phyloP scores from a whole-genome alignment of 2,329 filamentous ascomycete species.

The Xylaria sp. region DNA sequence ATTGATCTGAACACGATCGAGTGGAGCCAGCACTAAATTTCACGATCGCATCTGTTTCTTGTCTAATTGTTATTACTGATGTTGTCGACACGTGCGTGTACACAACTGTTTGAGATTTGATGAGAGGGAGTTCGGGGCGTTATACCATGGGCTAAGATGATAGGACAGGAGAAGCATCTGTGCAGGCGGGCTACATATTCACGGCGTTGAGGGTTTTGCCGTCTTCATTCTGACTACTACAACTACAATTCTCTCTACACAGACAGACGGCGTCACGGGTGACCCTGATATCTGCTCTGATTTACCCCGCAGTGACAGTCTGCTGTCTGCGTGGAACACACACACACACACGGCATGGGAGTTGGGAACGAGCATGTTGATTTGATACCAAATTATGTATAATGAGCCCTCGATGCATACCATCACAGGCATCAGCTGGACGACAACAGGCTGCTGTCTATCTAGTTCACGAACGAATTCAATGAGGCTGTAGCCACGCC shows the following conservation, averaged over 20 bases:
- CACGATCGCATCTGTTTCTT: neutral
- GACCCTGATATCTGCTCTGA: neutral
- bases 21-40: slow-evolving; percentile 85
- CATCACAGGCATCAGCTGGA: neutral
- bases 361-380: slow-evolving; percentile 4
- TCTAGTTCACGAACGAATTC: too few species aligned
- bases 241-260: neutral
- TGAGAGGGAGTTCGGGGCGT: slow-evolving; percentile 8
- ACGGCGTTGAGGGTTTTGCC: neutral
- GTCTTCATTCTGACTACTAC: neutral
- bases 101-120: slow-evolving; percentile 7
- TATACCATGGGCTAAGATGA: neutral
- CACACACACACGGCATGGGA: neutral
- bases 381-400: slow-evolving; percentile 2
- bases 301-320: neutral
- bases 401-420: slow-evolving; percentile 3
- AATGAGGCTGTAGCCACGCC: too few species aligned
- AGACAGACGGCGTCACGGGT: neutral
- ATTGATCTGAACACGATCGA: slow-evolving; percentile 93
- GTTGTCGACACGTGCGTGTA: slow-evolving; percentile 1
- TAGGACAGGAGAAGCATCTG: neutral
- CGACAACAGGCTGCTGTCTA: neutral
- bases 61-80: neutral
- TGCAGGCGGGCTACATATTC: neutral
- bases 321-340: neutral